phyloP scores from a whole-genome alignment of 768 basidiomycete species.

The Suillus placidus region DNA sequence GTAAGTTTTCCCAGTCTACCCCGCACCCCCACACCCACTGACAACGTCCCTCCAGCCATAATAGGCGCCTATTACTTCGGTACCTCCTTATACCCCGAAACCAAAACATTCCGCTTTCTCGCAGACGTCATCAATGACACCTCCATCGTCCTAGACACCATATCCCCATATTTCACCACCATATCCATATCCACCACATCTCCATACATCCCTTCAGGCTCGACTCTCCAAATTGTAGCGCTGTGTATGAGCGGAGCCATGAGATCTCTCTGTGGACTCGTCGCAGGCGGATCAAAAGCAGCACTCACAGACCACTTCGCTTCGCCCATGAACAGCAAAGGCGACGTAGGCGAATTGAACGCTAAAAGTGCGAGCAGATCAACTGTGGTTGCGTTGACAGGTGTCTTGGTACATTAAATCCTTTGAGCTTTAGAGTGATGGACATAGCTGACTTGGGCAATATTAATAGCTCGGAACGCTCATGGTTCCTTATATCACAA shows the following conservation, averaged over 20 bases:
- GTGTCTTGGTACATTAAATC: conserved; percentile 61
- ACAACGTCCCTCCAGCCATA: conserved; percentile 49
- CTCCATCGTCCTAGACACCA: conserved; percentile 58
- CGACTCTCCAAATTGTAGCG: conserved; percentile 45
- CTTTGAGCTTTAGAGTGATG: background rate
- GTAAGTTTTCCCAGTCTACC: conserved; percentile 38
- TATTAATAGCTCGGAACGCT: conserved; percentile 54
- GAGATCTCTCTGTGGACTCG: conserved; percentile 62
- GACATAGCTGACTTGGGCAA: background rate
- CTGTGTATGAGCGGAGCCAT: conserved; percentile 63
- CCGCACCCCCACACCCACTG: background rate
- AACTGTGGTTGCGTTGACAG: conserved; percentile 66
- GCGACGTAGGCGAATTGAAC: conserved; percentile 71
- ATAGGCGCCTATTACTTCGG: conserved; percentile 62
- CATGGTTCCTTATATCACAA: conserved; percentile 59
- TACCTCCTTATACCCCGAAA: conserved; percentile 67
- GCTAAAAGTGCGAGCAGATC: conserved; percentile 76
- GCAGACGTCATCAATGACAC: conserved; percentile 70
- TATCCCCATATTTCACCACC: conserved; percentile 56
- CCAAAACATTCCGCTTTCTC: conserved; percentile 67
- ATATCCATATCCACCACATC: conserved; percentile 32
- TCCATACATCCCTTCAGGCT: conserved; percentile 33
- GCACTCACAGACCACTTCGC: conserved; percentile 71
- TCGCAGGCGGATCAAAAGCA: conserved; percentile 70
- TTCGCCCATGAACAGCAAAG: conserved; percentile 48